These are phyloP conservation scores for Hylodesmum podocarpum DNA, from an alignment of 306 rosid genomes.

Conservation along the genomic window DNA sequence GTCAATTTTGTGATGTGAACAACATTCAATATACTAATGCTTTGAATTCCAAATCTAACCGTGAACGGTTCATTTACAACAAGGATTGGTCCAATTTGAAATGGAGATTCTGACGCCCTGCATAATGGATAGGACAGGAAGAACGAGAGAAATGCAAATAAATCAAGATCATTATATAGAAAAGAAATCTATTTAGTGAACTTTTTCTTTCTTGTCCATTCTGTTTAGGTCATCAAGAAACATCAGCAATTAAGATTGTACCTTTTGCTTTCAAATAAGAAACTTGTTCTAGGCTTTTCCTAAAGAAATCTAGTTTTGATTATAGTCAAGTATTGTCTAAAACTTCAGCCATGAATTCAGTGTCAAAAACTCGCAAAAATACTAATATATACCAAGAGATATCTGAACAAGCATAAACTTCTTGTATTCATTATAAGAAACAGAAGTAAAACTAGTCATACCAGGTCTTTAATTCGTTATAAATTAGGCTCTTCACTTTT, in stretches of 20 bases:
- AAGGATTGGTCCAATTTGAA: conserved; percentile 90
- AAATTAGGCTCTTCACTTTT: conserved; percentile 48
- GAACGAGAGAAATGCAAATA: not conserved
- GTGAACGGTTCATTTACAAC: conserved; percentile 76
- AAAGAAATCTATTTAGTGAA: not conserved
- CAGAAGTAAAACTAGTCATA: conserved; percentile 29
- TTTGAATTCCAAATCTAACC: conserved; percentile 42
- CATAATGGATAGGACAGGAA: conserved; percentile 1
- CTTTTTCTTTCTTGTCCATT: not conserved
- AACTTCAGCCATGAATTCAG: too few species aligned
- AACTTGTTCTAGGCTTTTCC: not conserved
- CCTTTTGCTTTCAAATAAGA: not conserved
- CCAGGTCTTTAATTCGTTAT: conserved; percentile 67
- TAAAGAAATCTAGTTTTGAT: not conserved
- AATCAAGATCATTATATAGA: not conserved
- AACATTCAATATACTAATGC: not conserved
- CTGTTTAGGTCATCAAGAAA: not conserved
- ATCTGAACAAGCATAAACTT: not conserved
- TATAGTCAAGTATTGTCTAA: not conserved
- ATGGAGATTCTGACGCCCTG: conserved; percentile 71
- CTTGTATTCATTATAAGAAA: conserved; percentile 1
- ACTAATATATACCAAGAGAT: not conserved
- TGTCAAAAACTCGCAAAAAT: not conserved
- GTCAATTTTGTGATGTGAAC: conserved; percentile 4
- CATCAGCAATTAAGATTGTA: not conserved